Percentiles rank a stretch among this genome's conserved stretches.
Conservation (phyloP, 768 basidiomycete species). For the Boletus pseudo-olivaceus region DNA sequence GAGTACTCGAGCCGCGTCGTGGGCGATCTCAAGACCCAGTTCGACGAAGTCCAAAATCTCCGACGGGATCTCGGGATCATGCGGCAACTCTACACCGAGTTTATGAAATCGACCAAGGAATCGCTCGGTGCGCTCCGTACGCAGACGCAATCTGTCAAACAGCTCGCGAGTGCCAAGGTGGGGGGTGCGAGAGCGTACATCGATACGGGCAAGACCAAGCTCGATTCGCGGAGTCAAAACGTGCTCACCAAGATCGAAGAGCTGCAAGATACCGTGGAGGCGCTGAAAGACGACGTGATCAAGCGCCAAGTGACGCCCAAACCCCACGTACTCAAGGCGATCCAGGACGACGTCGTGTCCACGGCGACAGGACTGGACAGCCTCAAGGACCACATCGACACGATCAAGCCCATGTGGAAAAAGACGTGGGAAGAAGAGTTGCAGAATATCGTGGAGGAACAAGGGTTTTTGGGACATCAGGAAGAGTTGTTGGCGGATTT, state of each 20-base stretch:
- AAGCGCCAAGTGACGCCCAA: slow-evolving; percentile 87
- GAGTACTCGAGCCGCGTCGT: slow-evolving; percentile 75
- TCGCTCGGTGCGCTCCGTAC: slow-evolving; percentile 72
- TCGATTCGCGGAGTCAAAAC: slow-evolving; percentile 87
- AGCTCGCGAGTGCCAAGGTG: slow-evolving; percentile 76
- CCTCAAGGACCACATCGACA: slow-evolving; percentile 80
- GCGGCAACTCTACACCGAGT: slow-evolving; percentile 93
- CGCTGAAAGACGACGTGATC: slow-evolving; percentile 85
- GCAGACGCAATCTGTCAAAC: slow-evolving; percentile 85
- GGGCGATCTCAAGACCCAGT: slow-evolving; percentile 83
- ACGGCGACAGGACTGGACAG: slow-evolving; percentile 68
- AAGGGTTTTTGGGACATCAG: slow-evolving; percentile 90
- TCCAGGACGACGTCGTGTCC: slow-evolving; percentile 68
- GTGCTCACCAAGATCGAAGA: slow-evolving; percentile 91
- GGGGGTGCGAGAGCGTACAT: slow-evolving; percentile 86
- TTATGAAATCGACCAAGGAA: slow-evolving; percentile 88
- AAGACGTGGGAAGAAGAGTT: slow-evolving; percentile 98
- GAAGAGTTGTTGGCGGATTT: slow-evolving; percentile 88
- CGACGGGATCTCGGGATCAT: slow-evolving; percentile 91
- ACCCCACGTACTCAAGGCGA: slow-evolving; percentile 59
- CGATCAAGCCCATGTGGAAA: slow-evolving; percentile 95
- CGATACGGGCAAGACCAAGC: slow-evolving; percentile 85
- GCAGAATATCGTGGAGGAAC: slow-evolving; percentile 95
- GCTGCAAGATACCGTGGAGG: slow-evolving; percentile 87
- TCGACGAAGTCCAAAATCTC: slow-evolving; percentile 92